Base-by-base conservation (phyloP, 345 rosid species). In the Raphanus raphanistrum region DNA sequence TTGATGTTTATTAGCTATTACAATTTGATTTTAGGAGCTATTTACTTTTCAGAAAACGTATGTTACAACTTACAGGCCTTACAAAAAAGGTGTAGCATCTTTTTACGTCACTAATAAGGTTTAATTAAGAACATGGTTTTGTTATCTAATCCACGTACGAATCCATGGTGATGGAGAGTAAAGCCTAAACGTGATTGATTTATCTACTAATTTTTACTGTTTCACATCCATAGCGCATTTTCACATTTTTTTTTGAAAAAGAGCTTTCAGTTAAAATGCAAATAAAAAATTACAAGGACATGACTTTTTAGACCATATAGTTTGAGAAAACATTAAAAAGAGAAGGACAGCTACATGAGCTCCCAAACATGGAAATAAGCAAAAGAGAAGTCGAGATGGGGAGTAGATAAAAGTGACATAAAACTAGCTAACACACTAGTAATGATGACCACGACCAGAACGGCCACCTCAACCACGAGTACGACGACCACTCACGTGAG, bases 201-300 rank as follows among this genome's bases (percentile, higher is more conserved):
- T 41, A 17, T 58, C 29, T 66, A 66, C 66, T 38, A 52, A 74
- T 25, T 25, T 16, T 35, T 74, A 73, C 65, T 74, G 29, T 33
- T 31, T 4, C 15, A 65, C 15, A 26, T 54, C 16, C 17, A 65
- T 33, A 8, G n/a, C 11, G 35, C 62, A 74, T 33, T 41, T 72
- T 41, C 5, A 25, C 12, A 41, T 48, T 1, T 21, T 21, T 21
- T 21, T 21, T 21, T 21, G 21, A 21, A 21, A 21, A 21, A 21
- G 21, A 21, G 21, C 21, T 21, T 21, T 21, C 21, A 21, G 1
- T 21, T 21, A 21, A 21, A 21, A 21, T 21, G 21, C 21, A 21
- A 21, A 21, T 21, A 21, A 21, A 21, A 21, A 21, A 21, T 21
- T 21, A 21, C 21, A 21, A 21, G 1, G 21, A 21, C 21, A 21